Evolutionary conservation across 768 basidiomycete species (phyloP).

Genomic region (Agrocybe chaxingu): DNA sequence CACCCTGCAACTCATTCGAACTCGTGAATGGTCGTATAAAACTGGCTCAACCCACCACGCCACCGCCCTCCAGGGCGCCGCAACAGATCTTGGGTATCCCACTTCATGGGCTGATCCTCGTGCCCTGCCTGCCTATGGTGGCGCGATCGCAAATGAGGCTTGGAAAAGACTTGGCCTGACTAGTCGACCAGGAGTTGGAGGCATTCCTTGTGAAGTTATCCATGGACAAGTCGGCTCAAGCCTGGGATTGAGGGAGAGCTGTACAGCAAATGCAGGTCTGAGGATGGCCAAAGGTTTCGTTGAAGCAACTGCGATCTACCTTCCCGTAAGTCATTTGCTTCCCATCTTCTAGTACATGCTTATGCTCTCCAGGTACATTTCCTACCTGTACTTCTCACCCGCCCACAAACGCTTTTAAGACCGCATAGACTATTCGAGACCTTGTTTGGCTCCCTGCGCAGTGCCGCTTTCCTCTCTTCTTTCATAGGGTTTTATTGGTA

Average conservation of each 20-base stretch:
- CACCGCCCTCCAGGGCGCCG: constrained; percentile 41
- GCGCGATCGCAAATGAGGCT: constrained; percentile 39
- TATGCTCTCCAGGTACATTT: constrained; percentile 55
- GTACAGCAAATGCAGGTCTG: constrained; percentile 53
- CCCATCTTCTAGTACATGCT: constrained; percentile 1
- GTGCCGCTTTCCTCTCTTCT: constrained; percentile 67
- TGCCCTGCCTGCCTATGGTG: constrained; percentile 62
- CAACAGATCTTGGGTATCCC: constrained; percentile 57
- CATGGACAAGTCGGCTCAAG: constrained; percentile 53
- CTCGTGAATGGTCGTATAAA: constrained; percentile 59
- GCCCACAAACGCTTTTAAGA: constrained; percentile 49
- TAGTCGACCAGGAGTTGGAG: constrained; percentile 55
- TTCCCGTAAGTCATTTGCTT: constrained; percentile 52
- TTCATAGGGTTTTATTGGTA: constrained; percentile 74
- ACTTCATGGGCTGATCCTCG: constrained; percentile 61
- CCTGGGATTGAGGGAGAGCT: constrained; percentile 50
- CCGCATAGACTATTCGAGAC: constrained; percentile 38
- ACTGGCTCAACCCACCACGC: constrained; percentile 35
- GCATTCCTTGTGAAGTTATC: constrained; percentile 73
- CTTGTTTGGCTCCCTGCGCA: constrained; percentile 52
- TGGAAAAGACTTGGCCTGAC: constrained; percentile 60
- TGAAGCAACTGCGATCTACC: constrained; percentile 62
- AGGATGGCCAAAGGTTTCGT: constrained; percentile 57
- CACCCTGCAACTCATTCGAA: constrained; percentile 50
- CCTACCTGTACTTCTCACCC: constrained; percentile 60